A percentile compares a stretch with the other conserved stretches of the same genome.
Evolutionary conservation across 371 early-diverging fungal genomes (phyloP).

Genomic region (Phascolomyces articulosus): DNA sequence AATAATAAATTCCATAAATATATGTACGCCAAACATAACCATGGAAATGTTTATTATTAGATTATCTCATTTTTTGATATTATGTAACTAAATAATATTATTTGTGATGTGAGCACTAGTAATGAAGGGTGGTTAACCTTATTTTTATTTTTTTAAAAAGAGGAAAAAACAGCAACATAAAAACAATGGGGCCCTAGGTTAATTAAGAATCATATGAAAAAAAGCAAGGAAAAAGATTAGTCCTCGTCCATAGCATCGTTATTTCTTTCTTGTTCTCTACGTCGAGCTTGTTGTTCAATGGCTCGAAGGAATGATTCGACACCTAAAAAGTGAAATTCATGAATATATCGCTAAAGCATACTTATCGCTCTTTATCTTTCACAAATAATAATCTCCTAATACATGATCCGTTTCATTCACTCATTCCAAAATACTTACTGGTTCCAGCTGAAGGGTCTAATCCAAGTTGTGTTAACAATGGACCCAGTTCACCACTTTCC

Average conservation of each 20-base stretch:
- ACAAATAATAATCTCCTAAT: too few relatives aligned
- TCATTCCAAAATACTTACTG: constrained; percentile 14
- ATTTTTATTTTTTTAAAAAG: not conserved
- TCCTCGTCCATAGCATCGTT: constrained; percentile 46
- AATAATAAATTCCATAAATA: too few relatives aligned
- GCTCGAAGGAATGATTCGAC: constrained; percentile 71
- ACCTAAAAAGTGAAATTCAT: constrained; percentile 30
- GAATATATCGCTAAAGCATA: not conserved
- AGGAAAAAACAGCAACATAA: not conserved
- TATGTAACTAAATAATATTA: too few relatives aligned
- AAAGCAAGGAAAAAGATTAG: constrained; percentile 2
- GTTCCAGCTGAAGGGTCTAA: constrained; percentile 58
- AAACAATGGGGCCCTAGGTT: too few relatives aligned
- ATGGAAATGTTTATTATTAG: too few relatives aligned
- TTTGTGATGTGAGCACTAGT: too few relatives aligned
- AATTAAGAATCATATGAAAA: too few relatives aligned
- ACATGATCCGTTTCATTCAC: too few relatives aligned
- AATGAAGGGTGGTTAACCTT: too few relatives aligned
- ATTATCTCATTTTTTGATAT: too few relatives aligned
- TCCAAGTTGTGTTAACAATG: constrained; percentile 67
- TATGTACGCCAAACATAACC: too few relatives aligned
- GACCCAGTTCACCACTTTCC: constrained; percentile 70
- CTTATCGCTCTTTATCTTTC: not conserved
- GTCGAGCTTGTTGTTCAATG: constrained; percentile 63
- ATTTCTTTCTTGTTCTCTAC: constrained; percentile 28